A percentile compares a stretch with the other conserved stretches of the same genome.
These are phyloP conservation scores for Cephaloascus albidus DNA, from an alignment of 805 yeast genomes.

Conservation along the genomic window DNA sequence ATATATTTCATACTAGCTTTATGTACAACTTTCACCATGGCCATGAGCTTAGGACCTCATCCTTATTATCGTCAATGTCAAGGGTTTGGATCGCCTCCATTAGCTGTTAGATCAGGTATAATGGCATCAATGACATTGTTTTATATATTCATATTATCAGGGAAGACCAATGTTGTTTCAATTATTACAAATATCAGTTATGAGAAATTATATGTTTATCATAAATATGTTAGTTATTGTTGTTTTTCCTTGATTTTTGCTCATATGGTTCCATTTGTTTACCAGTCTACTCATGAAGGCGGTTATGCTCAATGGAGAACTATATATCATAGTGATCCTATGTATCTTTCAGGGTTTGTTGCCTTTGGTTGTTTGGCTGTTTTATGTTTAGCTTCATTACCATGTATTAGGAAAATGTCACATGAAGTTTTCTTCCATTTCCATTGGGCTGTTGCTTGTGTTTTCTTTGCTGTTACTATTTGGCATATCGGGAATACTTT, in stretches of 20 bases:
- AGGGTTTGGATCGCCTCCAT: constrained; percentile 52
- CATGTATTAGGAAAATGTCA: constrained; percentile 23
- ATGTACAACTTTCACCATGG: constrained; percentile 21
- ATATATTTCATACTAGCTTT: constrained; percentile 20
- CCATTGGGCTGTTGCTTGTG: constrained; percentile 46
- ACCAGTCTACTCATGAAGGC: constrained; percentile 37
- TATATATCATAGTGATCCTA: constrained; percentile 9
- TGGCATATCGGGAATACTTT: constrained; percentile 30
- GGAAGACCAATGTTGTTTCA: constrained; percentile 42
- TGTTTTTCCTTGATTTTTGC: constrained; percentile 33
- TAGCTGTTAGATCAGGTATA: constrained; percentile 44
- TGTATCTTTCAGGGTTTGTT: constrained; percentile 33
- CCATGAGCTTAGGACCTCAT: constrained; percentile 31
- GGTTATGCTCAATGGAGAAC: constrained; percentile 20
- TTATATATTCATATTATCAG: constrained; percentile 37
- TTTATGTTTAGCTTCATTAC: constrained; percentile 32
- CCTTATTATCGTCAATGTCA: constrained; percentile 41
- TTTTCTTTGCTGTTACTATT: constrained; percentile 34
- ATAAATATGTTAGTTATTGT: constrained; percentile 36
- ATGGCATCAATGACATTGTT: constrained; percentile 43
- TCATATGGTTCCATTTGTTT: constrained; percentile 41
- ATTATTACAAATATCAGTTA: constrained; percentile 43
- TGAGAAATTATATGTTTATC: constrained; percentile 43
- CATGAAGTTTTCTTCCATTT: constrained; percentile 42
- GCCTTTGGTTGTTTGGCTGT: constrained; percentile 34